A percentile compares a stretch with the other conserved stretches of the same genome.
Conservation (phyloP, 2,329 filamentous ascomycete genomes). For the Cladosporium austrohemisphaericum region DNA sequence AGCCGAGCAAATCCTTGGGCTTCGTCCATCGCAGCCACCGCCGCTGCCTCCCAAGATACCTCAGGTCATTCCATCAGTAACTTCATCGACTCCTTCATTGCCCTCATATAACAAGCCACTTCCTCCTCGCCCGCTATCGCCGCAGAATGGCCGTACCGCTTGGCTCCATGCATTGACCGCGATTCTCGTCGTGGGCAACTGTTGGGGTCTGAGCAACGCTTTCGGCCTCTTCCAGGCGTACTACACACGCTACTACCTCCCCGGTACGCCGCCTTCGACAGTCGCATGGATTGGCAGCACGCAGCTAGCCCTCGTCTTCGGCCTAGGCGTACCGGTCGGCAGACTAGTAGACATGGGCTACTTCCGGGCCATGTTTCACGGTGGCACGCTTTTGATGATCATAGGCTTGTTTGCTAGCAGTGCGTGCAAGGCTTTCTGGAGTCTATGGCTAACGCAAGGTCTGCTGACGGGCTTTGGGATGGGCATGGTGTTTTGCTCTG, state of each 20-base stretch:
- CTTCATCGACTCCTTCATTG: conserved; percentile 15
- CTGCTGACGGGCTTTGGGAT: conserved; percentile 32
- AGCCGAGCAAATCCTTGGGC: conserved; percentile 16
- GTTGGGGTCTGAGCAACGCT: conserved; percentile 31
- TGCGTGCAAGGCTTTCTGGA: conserved; percentile 25
- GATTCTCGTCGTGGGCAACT: conserved; percentile 27
- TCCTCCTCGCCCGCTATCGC: conserved; percentile 3
- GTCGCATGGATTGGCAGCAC: conserved; percentile 38
- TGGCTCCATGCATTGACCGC: conserved; percentile 25
- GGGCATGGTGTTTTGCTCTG: conserved; percentile 33
- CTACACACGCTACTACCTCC: conserved; percentile 26
- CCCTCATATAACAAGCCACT: conserved; percentile 16
- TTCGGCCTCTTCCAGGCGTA: conserved; percentile 35
- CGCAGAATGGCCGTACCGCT: conserved; percentile 24
- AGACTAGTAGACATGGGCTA: conserved; percentile 32
- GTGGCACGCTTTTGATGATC: conserved; percentile 29
- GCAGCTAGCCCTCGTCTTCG: conserved; percentile 34
- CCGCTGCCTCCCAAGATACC: conserved; percentile 12
- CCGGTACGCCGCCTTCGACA: conserved; percentile 18
- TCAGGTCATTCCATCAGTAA: conserved; percentile 18
- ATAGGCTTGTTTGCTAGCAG: conserved; percentile 25
- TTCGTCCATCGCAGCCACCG: conserved; percentile 5
- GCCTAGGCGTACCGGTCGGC: conserved; percentile 31
- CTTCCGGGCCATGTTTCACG: conserved; percentile 30
- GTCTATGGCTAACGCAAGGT: conserved; percentile 34